Conservation (phyloP, 2,329 filamentous ascomycete species). For the Pestalotiopsis sp. region DNA sequence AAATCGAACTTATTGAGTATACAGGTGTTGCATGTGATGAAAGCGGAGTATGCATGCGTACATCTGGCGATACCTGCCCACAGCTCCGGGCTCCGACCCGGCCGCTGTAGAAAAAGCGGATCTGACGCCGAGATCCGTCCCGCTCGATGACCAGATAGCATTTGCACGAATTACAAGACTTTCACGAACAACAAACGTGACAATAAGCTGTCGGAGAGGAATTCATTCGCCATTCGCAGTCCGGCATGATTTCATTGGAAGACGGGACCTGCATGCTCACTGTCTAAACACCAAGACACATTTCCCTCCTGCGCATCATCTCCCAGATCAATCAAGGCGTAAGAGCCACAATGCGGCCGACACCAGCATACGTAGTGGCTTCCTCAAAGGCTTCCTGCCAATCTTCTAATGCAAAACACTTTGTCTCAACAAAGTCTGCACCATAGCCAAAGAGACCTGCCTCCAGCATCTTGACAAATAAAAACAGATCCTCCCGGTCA, state of each 20-base stretch:
- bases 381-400: conserved; percentile 22
- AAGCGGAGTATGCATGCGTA: neutral
- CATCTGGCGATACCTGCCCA: neutral
- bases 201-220: too few relatives aligned
- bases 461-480: conserved; percentile 45
- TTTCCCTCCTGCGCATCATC: neutral
- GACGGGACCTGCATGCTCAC: too few relatives aligned
- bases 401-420: conserved; percentile 21
- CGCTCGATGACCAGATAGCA: neutral
- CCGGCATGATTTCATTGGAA: too few relatives aligned
- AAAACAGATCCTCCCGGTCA: conserved; percentile 36
- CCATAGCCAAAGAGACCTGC: conserved; percentile 28
- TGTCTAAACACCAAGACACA: too few relatives aligned
- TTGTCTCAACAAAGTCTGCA: conserved; percentile 19
- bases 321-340: conserved; percentile 12
- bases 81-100: neutral
- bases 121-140: neutral
- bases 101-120: neutral
- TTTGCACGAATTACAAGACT: too few relatives aligned
- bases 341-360: conserved; percentile 21
- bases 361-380: conserved; percentile 18
- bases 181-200: too few relatives aligned
- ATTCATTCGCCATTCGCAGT: too few relatives aligned
- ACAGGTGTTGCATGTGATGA: neutral
- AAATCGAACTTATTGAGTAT: neutral